Percentiles rank a stretch among this genome's conserved stretches.
Conservation (phyloP, 306 rosid genomes). For the Quercus agrifolia region DNA sequence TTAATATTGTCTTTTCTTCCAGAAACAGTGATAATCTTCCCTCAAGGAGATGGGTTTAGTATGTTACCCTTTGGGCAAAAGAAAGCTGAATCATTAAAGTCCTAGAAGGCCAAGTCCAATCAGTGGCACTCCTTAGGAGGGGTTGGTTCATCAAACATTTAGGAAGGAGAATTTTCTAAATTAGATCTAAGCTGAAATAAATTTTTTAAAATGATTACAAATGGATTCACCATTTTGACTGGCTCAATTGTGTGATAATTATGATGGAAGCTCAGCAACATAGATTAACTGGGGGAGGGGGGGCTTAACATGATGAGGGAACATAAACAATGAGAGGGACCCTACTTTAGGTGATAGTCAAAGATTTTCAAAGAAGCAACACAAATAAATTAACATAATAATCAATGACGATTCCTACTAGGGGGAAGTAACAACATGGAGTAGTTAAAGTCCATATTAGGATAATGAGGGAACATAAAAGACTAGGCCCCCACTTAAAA, state of each 20-base stretch:
- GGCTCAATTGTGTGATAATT: not conserved
- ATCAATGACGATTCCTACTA: not conserved
- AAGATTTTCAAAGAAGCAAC: not conserved
- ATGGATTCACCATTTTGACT: not conserved
- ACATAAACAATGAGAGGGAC: conserved; percentile 10
- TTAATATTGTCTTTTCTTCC: too few species aligned
- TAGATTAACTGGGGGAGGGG: not conserved
- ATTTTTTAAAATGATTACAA: not conserved
- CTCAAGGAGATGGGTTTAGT: too few species aligned
- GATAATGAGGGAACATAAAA: not conserved
- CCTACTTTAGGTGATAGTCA: conserved; percentile 7
- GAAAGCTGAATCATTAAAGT: too few species aligned
- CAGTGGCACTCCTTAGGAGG: not conserved
- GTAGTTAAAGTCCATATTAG: not conserved
- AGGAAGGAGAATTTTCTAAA: not conserved
- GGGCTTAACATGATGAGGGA: not conserved
- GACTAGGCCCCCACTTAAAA: conserved; percentile 1
- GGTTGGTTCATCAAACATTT: not conserved
- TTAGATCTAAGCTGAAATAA: not conserved
- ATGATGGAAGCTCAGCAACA: not conserved
- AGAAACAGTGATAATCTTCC: too few species aligned
- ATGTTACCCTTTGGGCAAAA: too few species aligned
- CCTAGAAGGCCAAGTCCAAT: too few species aligned
- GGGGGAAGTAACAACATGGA: not conserved
- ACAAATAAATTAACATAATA: not conserved